Conservation (phyloP, 192 early-diverging fungal species). For the Umbelopsis sp. region DNA sequence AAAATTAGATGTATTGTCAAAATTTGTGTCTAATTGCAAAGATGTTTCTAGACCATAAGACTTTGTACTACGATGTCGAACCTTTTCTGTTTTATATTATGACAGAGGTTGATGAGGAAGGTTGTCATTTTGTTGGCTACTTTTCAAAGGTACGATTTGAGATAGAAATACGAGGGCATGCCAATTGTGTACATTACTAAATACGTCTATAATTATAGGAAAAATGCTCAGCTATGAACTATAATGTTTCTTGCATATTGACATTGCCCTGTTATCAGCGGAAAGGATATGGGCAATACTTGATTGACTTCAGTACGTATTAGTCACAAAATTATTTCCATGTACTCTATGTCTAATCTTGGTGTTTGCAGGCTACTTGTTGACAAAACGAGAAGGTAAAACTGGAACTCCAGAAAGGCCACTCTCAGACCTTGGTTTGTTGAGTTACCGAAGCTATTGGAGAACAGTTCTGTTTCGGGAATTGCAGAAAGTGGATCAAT, state of each 20-base stretch:
- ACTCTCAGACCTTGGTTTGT: slow-evolving; percentile 84
- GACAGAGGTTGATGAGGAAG: slow-evolving; percentile 75
- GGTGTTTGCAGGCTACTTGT: slow-evolving; percentile 65
- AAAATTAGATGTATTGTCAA: slow-evolving; percentile 85
- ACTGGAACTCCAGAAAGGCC: slow-evolving; percentile 91
- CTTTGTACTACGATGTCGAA: slow-evolving; percentile 96
- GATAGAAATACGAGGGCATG: too few species aligned
- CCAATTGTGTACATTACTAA: too few species aligned
- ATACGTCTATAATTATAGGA: slow-evolving; percentile 47
- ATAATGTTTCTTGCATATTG: slow-evolving; percentile 95
- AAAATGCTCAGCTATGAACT: slow-evolving; percentile 78
- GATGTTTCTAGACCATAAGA: slow-evolving; percentile 97
- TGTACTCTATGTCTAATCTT: too few species aligned
- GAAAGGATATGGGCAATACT: slow-evolving; percentile 88
- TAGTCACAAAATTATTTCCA: neutral
- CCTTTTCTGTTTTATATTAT: slow-evolving; percentile 97
- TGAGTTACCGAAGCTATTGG: slow-evolving; percentile 92
- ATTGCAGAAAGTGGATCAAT: slow-evolving; percentile 53
- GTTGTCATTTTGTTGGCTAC: slow-evolving; percentile 94
- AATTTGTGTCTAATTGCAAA: slow-evolving; percentile 95
- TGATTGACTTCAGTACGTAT: slow-evolving; percentile 88
- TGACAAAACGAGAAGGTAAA: slow-evolving; percentile 75
- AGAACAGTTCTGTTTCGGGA: slow-evolving; percentile 69
- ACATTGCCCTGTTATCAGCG: slow-evolving; percentile 86
- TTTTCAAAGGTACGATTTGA: slow-evolving; percentile 77